Evolutionary conservation across 202 grass and related monocot genomes (phyloP).

Genomic region (Carex arenaria): DNA sequence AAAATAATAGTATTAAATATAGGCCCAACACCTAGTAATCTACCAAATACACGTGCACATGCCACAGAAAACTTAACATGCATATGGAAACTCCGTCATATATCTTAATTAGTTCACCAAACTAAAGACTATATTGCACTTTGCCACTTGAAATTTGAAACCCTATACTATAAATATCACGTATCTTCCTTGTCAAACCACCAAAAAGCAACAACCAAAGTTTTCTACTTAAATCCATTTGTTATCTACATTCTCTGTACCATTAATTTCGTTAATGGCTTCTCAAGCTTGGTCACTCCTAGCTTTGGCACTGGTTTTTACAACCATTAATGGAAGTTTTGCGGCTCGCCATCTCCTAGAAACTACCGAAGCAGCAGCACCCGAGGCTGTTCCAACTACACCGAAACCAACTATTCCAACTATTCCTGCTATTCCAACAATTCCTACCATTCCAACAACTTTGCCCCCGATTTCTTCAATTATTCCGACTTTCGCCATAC

Average conservation of each 20-base stretch:
- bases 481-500: too few species aligned
- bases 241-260: background rate
- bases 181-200: background rate
- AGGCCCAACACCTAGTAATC: too few species aligned
- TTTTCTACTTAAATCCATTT: background rate
- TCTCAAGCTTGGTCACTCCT: constrained; percentile 27
- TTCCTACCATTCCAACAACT: constrained; percentile 23
- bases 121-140: background rate
- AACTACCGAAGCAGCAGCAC: constrained; percentile 21
- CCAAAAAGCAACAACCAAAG: constrained; percentile 7
- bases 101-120: constrained; percentile 16
- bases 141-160: background rate
- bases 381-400: constrained; percentile 31
- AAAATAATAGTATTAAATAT: too few species aligned
- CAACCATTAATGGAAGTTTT: constrained; percentile 39
- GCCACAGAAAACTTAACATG: background rate
- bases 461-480: background rate
- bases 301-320: constrained; percentile 32
- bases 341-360: constrained; percentile 56
- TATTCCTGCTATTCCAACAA: too few species aligned
- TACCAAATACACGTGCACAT: background rate
- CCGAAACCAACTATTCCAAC: constrained; percentile 22
- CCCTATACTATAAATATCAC: constrained; percentile 17
- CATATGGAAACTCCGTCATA: background rate
- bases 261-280: constrained; percentile 25